Evolutionary conservation across 75 land plant species (phyloP), one percentile per base, ranked within the genome.

Genomic region (Pinus taeda): DNA sequence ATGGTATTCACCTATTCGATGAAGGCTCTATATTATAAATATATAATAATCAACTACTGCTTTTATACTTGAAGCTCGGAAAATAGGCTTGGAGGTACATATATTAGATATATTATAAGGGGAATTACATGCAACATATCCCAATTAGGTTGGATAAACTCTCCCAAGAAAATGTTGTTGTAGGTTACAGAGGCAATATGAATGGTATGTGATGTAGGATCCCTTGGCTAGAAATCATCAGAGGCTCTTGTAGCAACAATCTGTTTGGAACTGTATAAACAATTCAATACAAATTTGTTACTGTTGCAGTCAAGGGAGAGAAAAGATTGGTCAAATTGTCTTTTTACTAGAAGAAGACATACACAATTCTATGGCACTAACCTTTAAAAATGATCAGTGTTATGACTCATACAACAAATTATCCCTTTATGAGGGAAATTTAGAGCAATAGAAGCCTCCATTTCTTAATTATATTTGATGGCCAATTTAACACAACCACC

Each of bases 101-200:
- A 67, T 0, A 6, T 6, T 42, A 42, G 6, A 42, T 42, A 26
- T 26, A 6, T 42, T 42, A 42, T 5, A 42, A 42, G 49, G 49
- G 15, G 30, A 9, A 76, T 85, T 82, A 91, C 96, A 79, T 93
- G 96, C 55, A 93, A 93, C 96, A 93, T 93, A 79, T 93, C 96
- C 96, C 96, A 93, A 82, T 93, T 94, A 33, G 96, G 96, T 77
- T 93, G 96, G 94, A 93, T 93, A 83, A 93, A 91, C 76, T 93
- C 94, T 26, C 92, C 94, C 67, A 93, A 87, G 76, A 93, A 93
- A 64, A 93, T n/a, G 57, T 88, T 89, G 74, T 93, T 93, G 81
- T 91, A 93, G 59, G 94, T 90, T 53, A 93, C 94, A 63, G 92
- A 93, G 67, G 96, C 92, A 66, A 93, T 89, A 75, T 93, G 96